Evolutionary conservation across 2,329 filamentous ascomycete genomes (phyloP).

Genomic region (Microsporum ferrugineum): DNA sequence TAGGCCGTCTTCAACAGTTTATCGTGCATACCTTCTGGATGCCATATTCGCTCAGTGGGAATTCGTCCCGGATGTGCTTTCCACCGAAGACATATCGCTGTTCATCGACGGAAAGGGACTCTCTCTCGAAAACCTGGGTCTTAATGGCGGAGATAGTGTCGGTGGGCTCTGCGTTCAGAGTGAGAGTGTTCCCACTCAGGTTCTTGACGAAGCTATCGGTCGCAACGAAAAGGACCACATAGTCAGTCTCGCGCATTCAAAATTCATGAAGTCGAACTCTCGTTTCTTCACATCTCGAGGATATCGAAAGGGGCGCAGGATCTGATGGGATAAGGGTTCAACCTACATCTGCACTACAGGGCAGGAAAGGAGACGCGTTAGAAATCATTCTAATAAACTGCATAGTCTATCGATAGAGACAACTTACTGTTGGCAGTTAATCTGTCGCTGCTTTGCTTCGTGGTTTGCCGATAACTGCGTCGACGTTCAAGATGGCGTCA

Average conservation of each 20-base stretch:
- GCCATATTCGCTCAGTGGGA: constrained; percentile 44
- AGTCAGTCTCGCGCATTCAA: not conserved
- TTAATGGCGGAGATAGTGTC: constrained; percentile 63
- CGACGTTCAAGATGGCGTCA: constrained; percentile 9
- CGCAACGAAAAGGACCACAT: constrained; percentile 9
- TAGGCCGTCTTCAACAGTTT: constrained; percentile 38
- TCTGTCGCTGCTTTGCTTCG: constrained; percentile 20
- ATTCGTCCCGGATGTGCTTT: constrained; percentile 49
- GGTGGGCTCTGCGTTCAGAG: constrained; percentile 55
- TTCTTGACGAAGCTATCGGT: constrained; percentile 58
- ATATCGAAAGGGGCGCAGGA: constrained; percentile 11
- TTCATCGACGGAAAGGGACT: constrained; percentile 61
- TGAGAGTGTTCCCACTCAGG: constrained; percentile 62
- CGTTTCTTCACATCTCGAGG: constrained; percentile 16
- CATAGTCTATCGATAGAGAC: not conserved
- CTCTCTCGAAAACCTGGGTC: constrained; percentile 69
- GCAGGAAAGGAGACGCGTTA: constrained; percentile 36
- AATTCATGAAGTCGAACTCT: constrained; percentile 14
- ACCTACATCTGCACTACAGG: constrained; percentile 80
- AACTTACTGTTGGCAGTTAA: constrained; percentile 38
- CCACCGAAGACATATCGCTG: constrained; percentile 60
- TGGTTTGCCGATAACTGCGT: constrained; percentile 23
- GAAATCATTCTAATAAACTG: constrained; percentile 18
- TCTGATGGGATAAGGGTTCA: constrained; percentile 18
- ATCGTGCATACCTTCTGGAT: constrained; percentile 55